phyloP scores from a whole-genome alignment of 1,139 yeast genomes.

The Pichia sp. region DNA sequence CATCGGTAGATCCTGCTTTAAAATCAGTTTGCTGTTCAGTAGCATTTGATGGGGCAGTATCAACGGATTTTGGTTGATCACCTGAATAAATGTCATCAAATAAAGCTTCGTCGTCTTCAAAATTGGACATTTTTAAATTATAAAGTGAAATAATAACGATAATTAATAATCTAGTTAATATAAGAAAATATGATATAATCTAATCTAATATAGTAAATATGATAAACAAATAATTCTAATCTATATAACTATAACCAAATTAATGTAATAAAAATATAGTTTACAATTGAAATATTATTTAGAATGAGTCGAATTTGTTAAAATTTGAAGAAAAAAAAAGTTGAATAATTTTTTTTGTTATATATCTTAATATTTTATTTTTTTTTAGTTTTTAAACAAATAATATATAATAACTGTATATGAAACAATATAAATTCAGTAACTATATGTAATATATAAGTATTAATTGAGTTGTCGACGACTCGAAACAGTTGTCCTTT shows the following conservation, averaged over 20 bases:
- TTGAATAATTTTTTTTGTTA: not conserved
- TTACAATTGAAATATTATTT: conserved; percentile 8
- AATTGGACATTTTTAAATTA: conserved; percentile 33
- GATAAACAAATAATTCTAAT: conserved; percentile 4
- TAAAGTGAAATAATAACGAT: not conserved
- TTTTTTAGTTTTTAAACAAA: not conserved
- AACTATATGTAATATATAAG: not conserved
- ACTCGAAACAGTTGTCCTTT: no score
- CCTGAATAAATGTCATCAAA: conserved; percentile 39
- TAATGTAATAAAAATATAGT: conserved; percentile 4
- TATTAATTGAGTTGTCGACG: not conserved
- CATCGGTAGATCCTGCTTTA: conserved; percentile 23
- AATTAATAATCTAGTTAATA: not conserved
- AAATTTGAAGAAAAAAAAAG: no score
- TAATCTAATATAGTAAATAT: not conserved
- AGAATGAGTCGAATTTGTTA: not conserved
- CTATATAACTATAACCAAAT: conserved; percentile 8
- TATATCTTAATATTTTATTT: not conserved
- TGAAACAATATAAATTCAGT: not conserved
- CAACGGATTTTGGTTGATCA: conserved; percentile 19
- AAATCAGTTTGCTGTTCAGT: conserved; percentile 2
- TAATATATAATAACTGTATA: not conserved
- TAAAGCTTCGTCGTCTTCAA: conserved; percentile 71
- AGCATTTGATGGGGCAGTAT: conserved; percentile 6
- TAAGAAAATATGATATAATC: not conserved